Percentiles rank a stretch among this genome's conserved stretches.
Evolutionary conservation across 495 filamentous ascomycete genomes (phyloP).

Genomic region (Penicillium herquei): DNA sequence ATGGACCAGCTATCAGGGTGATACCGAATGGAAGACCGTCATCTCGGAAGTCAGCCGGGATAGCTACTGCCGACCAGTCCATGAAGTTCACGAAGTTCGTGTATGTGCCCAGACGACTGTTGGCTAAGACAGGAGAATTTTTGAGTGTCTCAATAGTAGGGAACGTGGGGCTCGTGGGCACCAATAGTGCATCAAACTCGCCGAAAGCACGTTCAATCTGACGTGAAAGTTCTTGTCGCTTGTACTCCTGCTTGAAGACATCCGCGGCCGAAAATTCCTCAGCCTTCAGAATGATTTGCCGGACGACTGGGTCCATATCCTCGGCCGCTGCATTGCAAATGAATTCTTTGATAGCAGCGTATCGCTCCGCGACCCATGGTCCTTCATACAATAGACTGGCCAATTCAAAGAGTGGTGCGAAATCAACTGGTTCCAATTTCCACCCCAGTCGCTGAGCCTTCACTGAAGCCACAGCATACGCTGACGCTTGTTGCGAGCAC

Average conservation of each 20-base stretch:
- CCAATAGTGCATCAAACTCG: constrained; percentile 56
- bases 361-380: constrained; percentile 20
- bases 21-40: constrained; percentile 59
- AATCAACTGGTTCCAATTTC: constrained; percentile 46
- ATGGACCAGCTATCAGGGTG: constrained; percentile 56
- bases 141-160: constrained; percentile 56
- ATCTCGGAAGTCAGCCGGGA: constrained; percentile 47
- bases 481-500: constrained; percentile 45
- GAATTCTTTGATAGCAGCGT: constrained; percentile 17
- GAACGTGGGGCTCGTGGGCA: constrained; percentile 61
- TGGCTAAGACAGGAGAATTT: constrained; percentile 53
- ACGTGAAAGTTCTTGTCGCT: constrained; percentile 12
- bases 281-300: constrained; percentile 16
- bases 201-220: constrained; percentile 7
- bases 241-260: constrained; percentile 13
- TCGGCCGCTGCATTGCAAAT: not conserved
- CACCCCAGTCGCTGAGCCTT: constrained; percentile 39
- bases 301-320: constrained; percentile 16
- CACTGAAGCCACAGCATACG: constrained; percentile 41
- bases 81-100: constrained; percentile 66
- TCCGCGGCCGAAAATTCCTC: constrained; percentile 15
- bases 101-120: constrained; percentile 57
- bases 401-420: constrained; percentile 31
- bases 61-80: constrained; percentile 59
- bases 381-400: constrained; percentile 18